A percentile compares a stretch with the other conserved stretches of the same genome.
Evolutionary conservation across 208 protist species (phyloP).

Genomic region (Trypanosoma brucei): DNA sequence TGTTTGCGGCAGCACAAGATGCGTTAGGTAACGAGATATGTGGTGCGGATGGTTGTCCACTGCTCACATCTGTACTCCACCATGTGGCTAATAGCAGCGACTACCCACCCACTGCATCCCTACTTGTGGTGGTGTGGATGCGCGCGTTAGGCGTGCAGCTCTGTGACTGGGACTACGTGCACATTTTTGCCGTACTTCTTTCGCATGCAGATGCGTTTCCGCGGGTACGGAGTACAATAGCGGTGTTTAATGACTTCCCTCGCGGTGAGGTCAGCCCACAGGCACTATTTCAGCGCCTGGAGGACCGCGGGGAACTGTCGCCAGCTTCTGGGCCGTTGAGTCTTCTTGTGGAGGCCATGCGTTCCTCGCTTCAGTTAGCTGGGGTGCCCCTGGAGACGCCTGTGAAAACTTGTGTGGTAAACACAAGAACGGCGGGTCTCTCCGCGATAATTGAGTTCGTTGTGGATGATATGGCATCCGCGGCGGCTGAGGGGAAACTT

Average conservation of each 20-base stretch:
- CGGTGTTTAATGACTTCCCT: slow-evolving; percentile 34
- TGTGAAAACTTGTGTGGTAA: slow-evolving; percentile 48
- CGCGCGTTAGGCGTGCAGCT: slow-evolving; percentile 55
- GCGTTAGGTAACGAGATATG: slow-evolving; percentile 45
- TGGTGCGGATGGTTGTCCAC: slow-evolving; percentile 25
- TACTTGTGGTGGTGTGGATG: slow-evolving; percentile 78
- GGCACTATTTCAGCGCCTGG: slow-evolving; percentile 43
- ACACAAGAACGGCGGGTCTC: slow-evolving; percentile 49
- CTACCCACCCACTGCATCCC: slow-evolving; percentile 28
- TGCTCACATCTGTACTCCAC: slow-evolving; percentile 74
- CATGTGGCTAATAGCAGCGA: slow-evolving; percentile 43
- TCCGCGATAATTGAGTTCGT: slow-evolving; percentile 33
- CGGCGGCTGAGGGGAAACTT: slow-evolving; percentile 12
- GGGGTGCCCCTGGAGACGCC: slow-evolving; percentile 29
- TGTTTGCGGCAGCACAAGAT: slow-evolving; percentile 40
- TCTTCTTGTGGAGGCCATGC: slow-evolving; percentile 40
- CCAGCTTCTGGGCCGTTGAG: slow-evolving; percentile 10
- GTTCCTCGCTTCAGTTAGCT: slow-evolving; percentile 28
- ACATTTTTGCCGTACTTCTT: slow-evolving; percentile 38
- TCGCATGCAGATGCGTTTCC: slow-evolving; percentile 62
- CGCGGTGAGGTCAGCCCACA: slow-evolving; percentile 41
- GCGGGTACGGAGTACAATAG: slow-evolving; percentile 38
- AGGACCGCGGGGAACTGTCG: slow-evolving; percentile 30
- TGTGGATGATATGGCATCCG: slow-evolving; percentile 17
- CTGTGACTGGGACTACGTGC: slow-evolving; percentile 74